Conservation (phyloP, 75 land plant species). For the Picea sitchensis region DNA sequence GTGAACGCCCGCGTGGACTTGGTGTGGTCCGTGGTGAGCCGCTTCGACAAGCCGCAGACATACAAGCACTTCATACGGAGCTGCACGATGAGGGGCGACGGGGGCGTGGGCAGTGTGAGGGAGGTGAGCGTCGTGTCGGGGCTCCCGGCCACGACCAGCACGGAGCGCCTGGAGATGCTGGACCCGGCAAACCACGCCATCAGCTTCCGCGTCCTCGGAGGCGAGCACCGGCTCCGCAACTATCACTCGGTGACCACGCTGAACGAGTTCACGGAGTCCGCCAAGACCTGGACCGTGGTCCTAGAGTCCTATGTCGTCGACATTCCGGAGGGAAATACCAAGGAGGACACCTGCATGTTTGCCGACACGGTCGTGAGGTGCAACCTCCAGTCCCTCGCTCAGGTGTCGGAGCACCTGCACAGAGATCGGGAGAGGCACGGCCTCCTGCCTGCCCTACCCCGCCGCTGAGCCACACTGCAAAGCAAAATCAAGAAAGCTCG, state of each 20-base stretch:
- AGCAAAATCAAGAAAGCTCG: too few species aligned
- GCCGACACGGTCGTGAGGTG: conserved; percentile 52
- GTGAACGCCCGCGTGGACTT: conserved; percentile 32
- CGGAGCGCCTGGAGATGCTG: conserved; percentile 64
- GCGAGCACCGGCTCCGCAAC: conserved; percentile 64
- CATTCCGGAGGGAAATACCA: conserved; percentile 62
- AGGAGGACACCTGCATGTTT: conserved; percentile 58
- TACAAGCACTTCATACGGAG: conserved; percentile 68
- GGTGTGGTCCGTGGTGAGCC: conserved; percentile 73
- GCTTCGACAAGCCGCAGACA: conserved; percentile 69
- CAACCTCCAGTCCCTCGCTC: conserved; percentile 52
- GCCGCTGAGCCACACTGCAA: too few species aligned
- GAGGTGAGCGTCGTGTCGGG: conserved; percentile 68
- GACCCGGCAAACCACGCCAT: conserved; percentile 50
- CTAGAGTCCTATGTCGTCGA: conserved; percentile 61
- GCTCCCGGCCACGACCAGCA: conserved; percentile 62
- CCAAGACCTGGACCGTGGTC: conserved; percentile 31
- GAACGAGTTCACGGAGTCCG: conserved; percentile 13
- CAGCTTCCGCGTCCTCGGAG: conserved; percentile 69
- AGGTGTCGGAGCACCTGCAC: conserved; percentile 8
- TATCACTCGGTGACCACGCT: conserved; percentile 52
- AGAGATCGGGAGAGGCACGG: background rate
- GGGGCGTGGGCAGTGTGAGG: conserved; percentile 59
- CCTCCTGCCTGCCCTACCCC: too few species aligned
- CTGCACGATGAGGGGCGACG: conserved; percentile 42